Evolutionary conservation across 1,284 basidiomycete genomes (phyloP).

Genomic region (Microstroma glucosiphilum): DNA sequence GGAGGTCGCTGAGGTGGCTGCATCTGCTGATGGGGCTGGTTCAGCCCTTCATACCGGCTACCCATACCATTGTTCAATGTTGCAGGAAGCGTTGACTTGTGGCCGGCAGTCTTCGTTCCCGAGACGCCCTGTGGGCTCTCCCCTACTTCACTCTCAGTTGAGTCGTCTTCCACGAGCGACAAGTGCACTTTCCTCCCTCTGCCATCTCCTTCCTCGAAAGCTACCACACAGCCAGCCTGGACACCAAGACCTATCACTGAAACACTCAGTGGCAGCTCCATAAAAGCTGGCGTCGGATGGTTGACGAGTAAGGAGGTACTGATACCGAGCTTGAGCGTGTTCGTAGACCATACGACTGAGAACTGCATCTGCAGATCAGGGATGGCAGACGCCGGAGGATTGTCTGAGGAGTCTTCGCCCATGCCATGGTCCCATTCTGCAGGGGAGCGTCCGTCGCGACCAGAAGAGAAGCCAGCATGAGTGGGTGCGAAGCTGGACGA

Average conservation of each 20-base stretch:
- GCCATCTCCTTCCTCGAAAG: constrained; percentile 72
- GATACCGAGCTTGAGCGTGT: constrained; percentile 58
- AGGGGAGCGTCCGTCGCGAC: too few species aligned
- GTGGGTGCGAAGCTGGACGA: too few species aligned
- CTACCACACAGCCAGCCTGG: constrained; percentile 77
- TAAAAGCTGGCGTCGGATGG: constrained; percentile 88
- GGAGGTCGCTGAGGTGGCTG: constrained; percentile 4
- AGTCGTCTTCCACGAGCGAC: constrained; percentile 76
- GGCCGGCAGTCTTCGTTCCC: too few species aligned
- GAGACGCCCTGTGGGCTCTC: background rate
- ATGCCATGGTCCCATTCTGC: too few species aligned
- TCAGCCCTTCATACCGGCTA: background rate
- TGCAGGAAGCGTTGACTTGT: background rate
- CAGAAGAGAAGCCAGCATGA: too few species aligned
- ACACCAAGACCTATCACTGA: constrained; percentile 81
- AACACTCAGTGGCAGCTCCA: constrained; percentile 88
- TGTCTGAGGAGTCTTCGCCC: background rate
- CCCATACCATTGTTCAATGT: background rate
- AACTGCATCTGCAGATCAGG: constrained; percentile 39
- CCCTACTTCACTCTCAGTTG: constrained; percentile 60
- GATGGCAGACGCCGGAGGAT: constrained; percentile 15
- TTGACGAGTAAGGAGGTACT: constrained; percentile 92
- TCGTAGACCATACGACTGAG: constrained; percentile 38
- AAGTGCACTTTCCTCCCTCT: constrained; percentile 63
- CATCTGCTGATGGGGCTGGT: background rate